phyloP scores from a whole-genome alignment of 306 rosid genomes.

The Hippophae tibetana region DNA sequence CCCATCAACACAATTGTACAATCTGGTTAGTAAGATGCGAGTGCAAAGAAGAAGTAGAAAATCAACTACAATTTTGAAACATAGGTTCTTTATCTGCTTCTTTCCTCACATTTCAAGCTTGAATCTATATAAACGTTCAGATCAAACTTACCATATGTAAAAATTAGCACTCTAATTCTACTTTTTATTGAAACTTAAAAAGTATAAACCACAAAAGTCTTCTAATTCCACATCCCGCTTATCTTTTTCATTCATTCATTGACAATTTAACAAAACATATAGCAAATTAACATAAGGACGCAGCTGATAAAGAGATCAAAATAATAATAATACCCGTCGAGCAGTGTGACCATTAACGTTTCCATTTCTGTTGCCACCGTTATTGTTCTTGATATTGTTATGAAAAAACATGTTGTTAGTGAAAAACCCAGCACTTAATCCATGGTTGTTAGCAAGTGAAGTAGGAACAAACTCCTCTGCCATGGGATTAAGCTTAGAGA shows the following conservation, averaged over 20 bases:
- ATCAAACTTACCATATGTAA: no score
- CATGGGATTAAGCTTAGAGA: constrained; percentile 35
- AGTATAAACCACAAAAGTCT: no score
- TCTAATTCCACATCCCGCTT: no score
- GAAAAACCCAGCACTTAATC: constrained; percentile 20
- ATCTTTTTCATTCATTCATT: no score
- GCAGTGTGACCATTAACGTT: constrained; percentile 16
- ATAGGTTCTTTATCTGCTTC: not conserved
- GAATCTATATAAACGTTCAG: no score
- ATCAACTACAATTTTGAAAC: not conserved
- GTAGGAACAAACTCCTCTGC: constrained; percentile 37
- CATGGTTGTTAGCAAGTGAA: constrained; percentile 19
- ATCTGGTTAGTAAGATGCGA: not conserved
- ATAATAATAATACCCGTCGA: constrained; percentile 18
- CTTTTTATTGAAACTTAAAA: no score
- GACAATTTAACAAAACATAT: no score
- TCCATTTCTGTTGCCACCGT: constrained; percentile 9
- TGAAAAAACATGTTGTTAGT: constrained; percentile 9
- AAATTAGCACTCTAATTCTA: no score
- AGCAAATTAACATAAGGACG: no score
- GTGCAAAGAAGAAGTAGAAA: not conserved
- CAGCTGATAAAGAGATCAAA: not conserved
- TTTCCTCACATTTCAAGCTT: no score
- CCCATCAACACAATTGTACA: not conserved
- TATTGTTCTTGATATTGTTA: constrained; percentile 4